Evolutionary conservation across 805 yeast genomes (phyloP).

Genomic region (Candida dendrica): DNA sequence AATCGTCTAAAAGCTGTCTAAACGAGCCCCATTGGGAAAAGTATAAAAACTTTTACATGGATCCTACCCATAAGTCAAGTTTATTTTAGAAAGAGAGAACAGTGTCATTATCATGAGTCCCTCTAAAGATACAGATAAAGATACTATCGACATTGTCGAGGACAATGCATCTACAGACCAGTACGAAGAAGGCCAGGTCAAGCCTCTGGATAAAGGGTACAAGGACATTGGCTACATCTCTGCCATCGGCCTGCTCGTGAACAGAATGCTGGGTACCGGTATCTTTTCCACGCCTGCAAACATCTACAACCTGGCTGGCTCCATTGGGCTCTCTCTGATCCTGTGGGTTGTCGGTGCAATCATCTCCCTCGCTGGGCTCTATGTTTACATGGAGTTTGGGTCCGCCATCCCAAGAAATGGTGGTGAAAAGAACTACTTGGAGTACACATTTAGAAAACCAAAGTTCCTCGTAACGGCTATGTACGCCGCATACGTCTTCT

Average conservation of each 20-base stretch:
- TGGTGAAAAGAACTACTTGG: conserved; percentile 79
- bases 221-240: conserved; percentile 44
- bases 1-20: too few species aligned
- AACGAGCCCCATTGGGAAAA: too few species aligned
- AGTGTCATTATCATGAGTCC: too few species aligned
- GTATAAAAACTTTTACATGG: too few species aligned
- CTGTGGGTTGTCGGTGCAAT: conserved; percentile 72
- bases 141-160: conserved; percentile 2
- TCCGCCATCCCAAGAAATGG: conserved; percentile 75
- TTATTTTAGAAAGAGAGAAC: too few species aligned
- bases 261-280: conserved; percentile 72
- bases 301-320: conserved; percentile 46
- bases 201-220: conserved; percentile 32
- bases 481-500: conserved; percentile 65
- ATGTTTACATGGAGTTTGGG: conserved; percentile 77
- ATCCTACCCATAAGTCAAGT: too few species aligned
- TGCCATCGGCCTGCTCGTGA: conserved; percentile 59
- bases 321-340: conserved; percentile 64
- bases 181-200: conserved; percentile 22
- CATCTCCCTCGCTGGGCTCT: conserved; percentile 56
- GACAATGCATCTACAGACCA: not conserved
- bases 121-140: not conserved
- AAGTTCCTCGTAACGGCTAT: conserved; percentile 57
- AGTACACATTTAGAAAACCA: conserved; percentile 63
- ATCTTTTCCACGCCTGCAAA: conserved; percentile 66